Evolutionary conservation across 345 rosid genomes (phyloP).

Genomic region (Gossypium mustelinum): DNA sequence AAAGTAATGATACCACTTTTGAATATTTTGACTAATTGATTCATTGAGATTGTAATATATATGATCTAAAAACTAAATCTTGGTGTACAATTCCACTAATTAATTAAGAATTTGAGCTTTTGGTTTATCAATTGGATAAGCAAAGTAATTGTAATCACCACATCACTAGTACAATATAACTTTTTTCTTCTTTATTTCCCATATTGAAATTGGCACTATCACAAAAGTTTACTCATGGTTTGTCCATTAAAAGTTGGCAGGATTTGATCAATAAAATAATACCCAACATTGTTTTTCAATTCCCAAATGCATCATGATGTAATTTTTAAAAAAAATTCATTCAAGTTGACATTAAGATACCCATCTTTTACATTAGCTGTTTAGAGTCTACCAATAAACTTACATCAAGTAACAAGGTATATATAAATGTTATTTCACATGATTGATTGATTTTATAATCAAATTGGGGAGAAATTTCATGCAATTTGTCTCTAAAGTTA

Average conservation of each 20-base stretch:
- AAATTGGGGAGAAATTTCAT: too few species aligned
- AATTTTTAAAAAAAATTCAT: too few species aligned
- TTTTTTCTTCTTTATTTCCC: too few species aligned
- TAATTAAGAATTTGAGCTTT: background rate
- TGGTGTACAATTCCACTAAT: background rate
- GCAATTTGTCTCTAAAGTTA: too few species aligned
- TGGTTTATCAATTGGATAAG: background rate
- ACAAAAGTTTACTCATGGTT: background rate
- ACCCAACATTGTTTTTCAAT: too few species aligned
- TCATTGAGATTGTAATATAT: background rate
- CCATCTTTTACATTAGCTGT: too few species aligned
- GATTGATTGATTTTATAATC: too few species aligned
- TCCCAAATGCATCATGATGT: background rate
- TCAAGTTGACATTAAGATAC: too few species aligned
- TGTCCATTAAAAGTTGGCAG: background rate
- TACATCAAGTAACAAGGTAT: too few species aligned
- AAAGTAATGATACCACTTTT: background rate
- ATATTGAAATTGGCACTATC: too few species aligned
- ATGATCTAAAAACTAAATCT: background rate
- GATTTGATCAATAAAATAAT: background rate
- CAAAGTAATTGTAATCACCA: background rate
- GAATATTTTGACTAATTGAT: background rate
- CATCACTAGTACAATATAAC: background rate
- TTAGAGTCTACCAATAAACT: too few species aligned
- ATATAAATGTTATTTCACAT: too few species aligned